Base-by-base conservation (phyloP, 2,329 filamentous ascomycete species). In the Penicillium sp. region DNA sequence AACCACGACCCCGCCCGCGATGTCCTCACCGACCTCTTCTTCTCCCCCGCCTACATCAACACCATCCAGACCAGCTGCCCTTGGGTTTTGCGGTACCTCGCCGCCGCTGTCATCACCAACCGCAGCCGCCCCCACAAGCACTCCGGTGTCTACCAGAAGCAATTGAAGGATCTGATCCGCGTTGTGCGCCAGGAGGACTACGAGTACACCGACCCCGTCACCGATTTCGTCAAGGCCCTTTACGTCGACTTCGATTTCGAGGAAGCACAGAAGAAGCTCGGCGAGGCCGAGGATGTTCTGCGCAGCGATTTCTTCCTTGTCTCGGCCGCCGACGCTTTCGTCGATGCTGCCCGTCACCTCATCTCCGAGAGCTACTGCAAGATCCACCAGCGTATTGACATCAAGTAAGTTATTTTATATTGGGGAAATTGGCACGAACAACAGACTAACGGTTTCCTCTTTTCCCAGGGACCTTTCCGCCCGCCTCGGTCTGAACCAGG, bases 291-390 rank as follows among this genome's bases (percentile, higher is more conserved):
- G 79, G 88, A 94, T 76, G 91, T 99, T 64, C 85, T 97, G 69
- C 89, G 90, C 69, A 86, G 87, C 71, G 94, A 99, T 79, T 97
- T 99, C 84, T 99, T 99, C 89, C 85, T 99, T 57, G 86, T 89
- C 56, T 88, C 87, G 21, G 86, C 90, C 4, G 87, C 90, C 35
- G 93, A 97, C 69, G 83, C 87, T 42, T 99, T 99, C 73, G 91
- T 99, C 63, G 93, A 97, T 73, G 89, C 91, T 49, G 94, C 94
- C 40, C 86, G 94, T 72, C 94, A 99, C 82, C 83, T 99, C 60
- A 97, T 99, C 76, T 97, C 93, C 54, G 94, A 99, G 83, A 92
- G 88, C 77, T 99, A 99, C 85, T 99, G 94, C 90, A 97, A 97
- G 86, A 99, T 99, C 75, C 95, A 97, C 78, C 92, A 96, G 75